Conservation (phyloP, 148 eudicot genomes). For the Silene uniflora region DNA sequence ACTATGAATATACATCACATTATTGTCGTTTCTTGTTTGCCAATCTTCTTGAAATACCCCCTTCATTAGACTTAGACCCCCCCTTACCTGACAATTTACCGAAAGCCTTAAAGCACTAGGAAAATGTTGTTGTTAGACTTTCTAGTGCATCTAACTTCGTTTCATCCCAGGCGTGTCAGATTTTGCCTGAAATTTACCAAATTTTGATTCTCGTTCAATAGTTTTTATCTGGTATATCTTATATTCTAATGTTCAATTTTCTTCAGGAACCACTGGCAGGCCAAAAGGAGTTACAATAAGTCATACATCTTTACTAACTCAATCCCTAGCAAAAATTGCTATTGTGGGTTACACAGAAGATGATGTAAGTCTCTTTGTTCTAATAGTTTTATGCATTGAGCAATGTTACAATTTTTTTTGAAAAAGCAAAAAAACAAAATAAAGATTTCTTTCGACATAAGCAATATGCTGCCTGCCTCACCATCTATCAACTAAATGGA, state of each 20-base stretch:
- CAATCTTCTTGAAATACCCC: not conserved
- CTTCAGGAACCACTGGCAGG: slow-evolving; percentile 77
- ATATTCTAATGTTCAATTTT: not conserved
- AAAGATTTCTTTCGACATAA: not conserved
- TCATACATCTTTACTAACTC: slow-evolving; percentile 72
- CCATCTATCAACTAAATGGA: not conserved
- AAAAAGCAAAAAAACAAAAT: not conserved
- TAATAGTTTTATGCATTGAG: not conserved
- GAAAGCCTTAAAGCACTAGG: no score
- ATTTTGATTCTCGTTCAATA: not conserved
- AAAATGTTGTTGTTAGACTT: not conserved
- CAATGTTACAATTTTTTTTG: not conserved
- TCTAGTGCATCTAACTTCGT: not conserved
- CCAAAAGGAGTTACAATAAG: slow-evolving; percentile 85
- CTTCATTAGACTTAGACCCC: no score
- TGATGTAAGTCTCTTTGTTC: slow-evolving; percentile 45
- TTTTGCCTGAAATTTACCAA: not conserved
- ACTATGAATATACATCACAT: not conserved
- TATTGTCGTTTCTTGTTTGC: not conserved
- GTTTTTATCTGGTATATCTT: not conserved
- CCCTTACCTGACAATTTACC: no score
- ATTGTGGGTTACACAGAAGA: slow-evolving; percentile 64
- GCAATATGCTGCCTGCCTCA: not conserved
- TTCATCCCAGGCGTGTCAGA: not conserved
- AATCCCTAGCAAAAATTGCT: slow-evolving; percentile 84